These are phyloP conservation scores for Orbilia ellipsospora DNA, from an alignment of 2,329 filamentous ascomycete genomes.

Conservation along the genomic window DNA sequence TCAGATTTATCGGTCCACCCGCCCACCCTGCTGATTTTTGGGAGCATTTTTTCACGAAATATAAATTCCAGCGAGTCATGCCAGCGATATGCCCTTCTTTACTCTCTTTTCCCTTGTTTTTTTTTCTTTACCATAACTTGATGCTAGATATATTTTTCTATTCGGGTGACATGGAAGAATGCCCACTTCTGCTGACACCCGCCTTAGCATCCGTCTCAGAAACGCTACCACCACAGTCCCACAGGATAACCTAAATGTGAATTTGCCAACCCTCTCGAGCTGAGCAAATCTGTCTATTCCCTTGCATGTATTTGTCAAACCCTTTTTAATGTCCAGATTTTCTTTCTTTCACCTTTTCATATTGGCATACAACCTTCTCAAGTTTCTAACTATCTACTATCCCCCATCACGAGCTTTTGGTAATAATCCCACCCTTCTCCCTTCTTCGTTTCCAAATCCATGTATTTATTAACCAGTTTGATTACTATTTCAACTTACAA, in stretches of 20 bases:
- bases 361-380: slow-evolving; percentile 23
- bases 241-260: neutral
- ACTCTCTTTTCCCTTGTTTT: slow-evolving; percentile 11
- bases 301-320: neutral
- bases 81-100: slow-evolving; percentile 48
- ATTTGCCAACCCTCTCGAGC: too few species aligned
- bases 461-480: slow-evolving; percentile 53
- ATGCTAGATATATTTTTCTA: slow-evolving; percentile 4
- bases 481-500: slow-evolving; percentile 5
- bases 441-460: slow-evolving; percentile 28
- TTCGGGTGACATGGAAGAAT: slow-evolving; percentile 4
- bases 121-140: neutral
- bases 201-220: neutral
- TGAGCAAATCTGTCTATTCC: neutral
- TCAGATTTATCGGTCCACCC: slow-evolving; percentile 19
- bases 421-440: slow-evolving; percentile 48
- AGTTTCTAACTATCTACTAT: slow-evolving; percentile 2
- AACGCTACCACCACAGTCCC: neutral
- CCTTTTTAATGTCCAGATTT: slow-evolving; percentile 8
- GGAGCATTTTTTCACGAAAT: slow-evolving; percentile 52
- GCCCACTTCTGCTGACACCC: neutral
- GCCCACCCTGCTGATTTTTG: slow-evolving; percentile 23
- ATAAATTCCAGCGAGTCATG: slow-evolving; percentile 52
- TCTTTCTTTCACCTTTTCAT: slow-evolving; percentile 1
- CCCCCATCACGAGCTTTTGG: slow-evolving; percentile 15